Evolutionary conservation across 73 alveolate species (phyloP).

Genomic region (Paramecium biaurelia): DNA sequence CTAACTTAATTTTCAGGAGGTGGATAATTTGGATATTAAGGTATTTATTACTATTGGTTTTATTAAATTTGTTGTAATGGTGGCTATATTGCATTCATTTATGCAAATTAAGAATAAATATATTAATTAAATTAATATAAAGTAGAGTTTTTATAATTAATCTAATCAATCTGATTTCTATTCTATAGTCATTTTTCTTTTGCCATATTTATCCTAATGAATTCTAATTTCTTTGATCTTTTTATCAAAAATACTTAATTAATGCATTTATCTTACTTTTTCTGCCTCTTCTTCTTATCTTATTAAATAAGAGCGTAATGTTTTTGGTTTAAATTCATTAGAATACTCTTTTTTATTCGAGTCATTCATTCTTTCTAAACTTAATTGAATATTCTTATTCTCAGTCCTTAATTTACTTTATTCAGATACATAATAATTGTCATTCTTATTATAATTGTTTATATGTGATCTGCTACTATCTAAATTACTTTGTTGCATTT

Average conservation of each 20-base stretch:
- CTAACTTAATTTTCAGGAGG: slow-evolving; percentile 46
- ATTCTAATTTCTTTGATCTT: not conserved
- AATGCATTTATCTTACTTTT: not conserved
- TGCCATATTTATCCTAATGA: not conserved
- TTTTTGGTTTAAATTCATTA: not conserved
- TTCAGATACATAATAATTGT: not conserved
- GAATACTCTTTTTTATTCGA: not conserved
- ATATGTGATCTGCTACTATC: not conserved
- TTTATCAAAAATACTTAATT: slow-evolving; percentile 27
- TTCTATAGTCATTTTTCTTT: not conserved
- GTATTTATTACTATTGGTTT: not conserved
- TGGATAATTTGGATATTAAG: slow-evolving; percentile 25
- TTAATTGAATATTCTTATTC: not conserved
- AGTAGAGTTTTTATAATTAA: not conserved
- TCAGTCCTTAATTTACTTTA: not conserved
- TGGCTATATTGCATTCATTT: not conserved
- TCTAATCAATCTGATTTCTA: not conserved
- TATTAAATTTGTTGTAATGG: not conserved
- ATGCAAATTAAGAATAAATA: not conserved
- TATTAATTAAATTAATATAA: not conserved
- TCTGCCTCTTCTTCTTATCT: not conserved
- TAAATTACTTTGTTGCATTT: not conserved
- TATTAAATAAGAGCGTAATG: not conserved
- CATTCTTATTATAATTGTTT: not conserved
- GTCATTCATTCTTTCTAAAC: not conserved